phyloP scores from a whole-genome alignment of 371 early-diverging fungal species.

The Lichtheimia hyalospora region DNA sequence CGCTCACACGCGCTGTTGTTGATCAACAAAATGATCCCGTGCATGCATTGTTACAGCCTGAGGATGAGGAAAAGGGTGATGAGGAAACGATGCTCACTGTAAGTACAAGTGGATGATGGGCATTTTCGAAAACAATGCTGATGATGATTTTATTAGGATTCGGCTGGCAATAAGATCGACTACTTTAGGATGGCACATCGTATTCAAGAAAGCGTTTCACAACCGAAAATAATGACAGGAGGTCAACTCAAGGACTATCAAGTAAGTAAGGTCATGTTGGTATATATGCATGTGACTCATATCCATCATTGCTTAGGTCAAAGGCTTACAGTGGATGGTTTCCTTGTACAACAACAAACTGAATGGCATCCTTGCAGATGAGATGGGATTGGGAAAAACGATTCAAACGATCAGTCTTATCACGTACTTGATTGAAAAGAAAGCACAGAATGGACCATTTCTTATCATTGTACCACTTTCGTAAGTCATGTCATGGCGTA shows the following conservation, averaged over 20 bases:
- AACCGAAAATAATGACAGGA: constrained; percentile 84
- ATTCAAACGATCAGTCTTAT: constrained; percentile 98
- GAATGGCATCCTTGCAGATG: constrained; percentile 98
- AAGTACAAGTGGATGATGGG: constrained; percentile 13
- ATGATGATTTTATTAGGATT: constrained; percentile 12
- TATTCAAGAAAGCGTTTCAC: constrained; percentile 77
- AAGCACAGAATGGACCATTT: constrained; percentile 91
- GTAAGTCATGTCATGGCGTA: constrained; percentile 49
- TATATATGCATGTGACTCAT: background rate
- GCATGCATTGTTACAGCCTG: constrained; percentile 2
- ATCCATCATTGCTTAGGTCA: constrained; percentile 47
- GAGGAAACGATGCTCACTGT: constrained; percentile 46
- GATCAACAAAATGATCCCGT: constrained; percentile 67
- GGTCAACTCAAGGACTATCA: constrained; percentile 98
- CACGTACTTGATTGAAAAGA: constrained; percentile 89
- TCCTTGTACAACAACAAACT: constrained; percentile 94
- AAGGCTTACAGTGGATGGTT: constrained; percentile 98
- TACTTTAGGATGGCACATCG: constrained; percentile 90
- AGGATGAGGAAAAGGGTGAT: constrained; percentile 24
- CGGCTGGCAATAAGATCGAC: constrained; percentile 62
- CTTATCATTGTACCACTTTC: constrained; percentile 93
- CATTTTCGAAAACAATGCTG: background rate
- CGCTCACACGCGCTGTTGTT: constrained; percentile 75
- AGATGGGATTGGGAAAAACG: constrained; percentile 98
- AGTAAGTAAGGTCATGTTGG: constrained; percentile 13